Evolutionary conservation across 306 rosid species (phyloP).

Genomic region (Neltuma alba): DNA sequence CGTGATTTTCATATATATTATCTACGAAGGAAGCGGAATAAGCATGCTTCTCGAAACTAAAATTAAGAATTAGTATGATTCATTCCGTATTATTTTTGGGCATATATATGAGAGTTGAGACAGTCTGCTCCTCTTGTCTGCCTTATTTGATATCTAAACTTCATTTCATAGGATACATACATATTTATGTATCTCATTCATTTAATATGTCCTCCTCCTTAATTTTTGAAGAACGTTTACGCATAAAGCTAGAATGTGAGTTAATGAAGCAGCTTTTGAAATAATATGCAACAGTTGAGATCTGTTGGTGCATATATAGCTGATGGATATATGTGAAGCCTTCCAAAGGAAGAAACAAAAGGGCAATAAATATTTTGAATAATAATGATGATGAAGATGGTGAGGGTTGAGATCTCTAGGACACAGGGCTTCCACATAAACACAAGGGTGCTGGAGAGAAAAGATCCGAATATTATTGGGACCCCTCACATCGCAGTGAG

Average conservation of each 20-base stretch:
- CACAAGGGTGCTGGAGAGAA: slow-evolving; percentile 19
- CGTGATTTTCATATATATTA: no score
- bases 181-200: not conserved
- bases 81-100: not conserved
- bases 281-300: no score
- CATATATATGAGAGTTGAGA: not conserved
- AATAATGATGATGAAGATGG: slow-evolving; percentile 20
- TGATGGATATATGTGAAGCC: no score
- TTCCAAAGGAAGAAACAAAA: not conserved
- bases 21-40: not conserved
- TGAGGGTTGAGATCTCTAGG: no score
- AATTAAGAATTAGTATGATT: not conserved
- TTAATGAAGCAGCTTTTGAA: no score
- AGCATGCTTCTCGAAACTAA: not conserved
- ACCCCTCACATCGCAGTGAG: slow-evolving; percentile 50
- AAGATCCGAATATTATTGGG: slow-evolving; percentile 44
- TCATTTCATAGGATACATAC: no score
- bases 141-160: not conserved
- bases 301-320: no score
- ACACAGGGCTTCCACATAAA: slow-evolving; percentile 19
- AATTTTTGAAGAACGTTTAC: not conserved
- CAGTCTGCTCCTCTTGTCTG: not conserved
- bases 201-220: not conserved
- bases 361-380: not conserved
- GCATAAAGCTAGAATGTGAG: no score